Base-by-base conservation (phyloP, 1,139 yeast genomes). In the Debaryomyces sp. region DNA sequence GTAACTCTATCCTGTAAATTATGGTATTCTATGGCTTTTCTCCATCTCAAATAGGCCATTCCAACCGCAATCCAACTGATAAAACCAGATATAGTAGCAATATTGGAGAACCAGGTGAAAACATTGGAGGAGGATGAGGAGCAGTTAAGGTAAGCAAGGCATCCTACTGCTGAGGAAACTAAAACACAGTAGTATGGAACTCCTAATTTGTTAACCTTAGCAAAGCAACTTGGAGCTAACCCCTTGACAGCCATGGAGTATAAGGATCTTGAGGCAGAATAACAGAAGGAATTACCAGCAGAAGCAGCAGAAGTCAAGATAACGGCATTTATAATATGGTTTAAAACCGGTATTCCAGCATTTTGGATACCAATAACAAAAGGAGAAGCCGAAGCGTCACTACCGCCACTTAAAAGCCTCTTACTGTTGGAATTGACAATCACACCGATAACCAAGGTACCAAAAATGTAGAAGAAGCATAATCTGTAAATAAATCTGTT, bases 241-340 rank as follows among this genome's bases (percentile, higher is more conserved):
- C 86, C 85, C 60, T 80, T 81, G 49, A 73, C 72, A 6, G 90
- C 78, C 54, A 86, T 68, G 38, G 87, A 84, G 61, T 82, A 87
- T 39, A 85, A 69, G 13, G 85, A 80, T 74, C 94, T 78, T 12
- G 91, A 79, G 18, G 87, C 84, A 50, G 87, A 84, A 66, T 85
- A 87, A 53, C 85, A 70, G 66, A 84, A 89, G 0, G 91, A 85
- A 67, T 86, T 87, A 44, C 87, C 84, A 8, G 92, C 88, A 12
- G 89, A 82, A 54, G 85, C 78, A 48, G 88, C 87, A 49, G 87
- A 85, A 8, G 86, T 70, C 61, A 87, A 68, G 49, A 87, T 82
- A 55, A 82, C 82, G 1, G 85, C 92, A 60, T 87, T 87, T 56
- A 87, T 74, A 45, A 87, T 74, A 58, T 84, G 86, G 53, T 87